Evolutionary conservation across 2,329 filamentous ascomycete species (phyloP).

Genomic region (Didymella sp.): DNA sequence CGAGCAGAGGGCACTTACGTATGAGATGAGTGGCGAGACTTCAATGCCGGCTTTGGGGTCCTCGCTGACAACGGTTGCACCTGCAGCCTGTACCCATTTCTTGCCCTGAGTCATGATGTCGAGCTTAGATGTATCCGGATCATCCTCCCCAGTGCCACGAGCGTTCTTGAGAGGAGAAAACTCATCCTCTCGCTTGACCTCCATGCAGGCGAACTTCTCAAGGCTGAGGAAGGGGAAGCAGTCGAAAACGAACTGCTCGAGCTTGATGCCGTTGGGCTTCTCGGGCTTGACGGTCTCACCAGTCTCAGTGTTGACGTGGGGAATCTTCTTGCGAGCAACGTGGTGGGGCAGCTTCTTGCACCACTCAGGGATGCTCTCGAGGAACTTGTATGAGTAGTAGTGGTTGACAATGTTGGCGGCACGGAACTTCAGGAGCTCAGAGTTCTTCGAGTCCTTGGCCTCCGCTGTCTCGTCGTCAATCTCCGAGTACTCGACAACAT

Average conservation of each 20-base stretch:
- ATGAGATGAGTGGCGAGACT: conserved; percentile 91
- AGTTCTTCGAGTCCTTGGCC: conserved; percentile 82
- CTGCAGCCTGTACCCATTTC: conserved; percentile 82
- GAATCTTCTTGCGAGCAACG: conserved; percentile 98
- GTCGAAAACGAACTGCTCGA: conserved; percentile 99
- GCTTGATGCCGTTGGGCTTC: conserved; percentile 97
- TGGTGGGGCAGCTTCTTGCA: conserved; percentile 88
- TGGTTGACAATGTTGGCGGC: conserved; percentile 99
- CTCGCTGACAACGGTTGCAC: conserved; percentile 74
- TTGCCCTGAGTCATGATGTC: conserved; percentile 91
- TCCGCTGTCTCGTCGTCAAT: conserved; percentile 89
- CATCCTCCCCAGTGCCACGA: conserved; percentile 82
- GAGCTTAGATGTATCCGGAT: conserved; percentile 87
- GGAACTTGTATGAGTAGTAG: conserved; percentile 95
- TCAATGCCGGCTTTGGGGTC: conserved; percentile 70
- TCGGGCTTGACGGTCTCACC: conserved; percentile 87
- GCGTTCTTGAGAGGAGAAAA: conserved; percentile 97
- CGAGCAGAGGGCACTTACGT: conserved; percentile 68
- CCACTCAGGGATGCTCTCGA: conserved; percentile 89
- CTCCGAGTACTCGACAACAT: conserved; percentile 98
- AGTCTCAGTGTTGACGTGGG: conserved; percentile 75
- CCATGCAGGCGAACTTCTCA: conserved; percentile 91
- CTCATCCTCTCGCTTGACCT: conserved; percentile 96
- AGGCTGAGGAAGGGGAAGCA: conserved; percentile 90
- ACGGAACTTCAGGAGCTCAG: conserved; percentile 87